Evolutionary conservation across 495 filamentous ascomycete species (phyloP), one percentile per base, ranked within the genome.

Genomic region (Neurospora africana): DNA sequence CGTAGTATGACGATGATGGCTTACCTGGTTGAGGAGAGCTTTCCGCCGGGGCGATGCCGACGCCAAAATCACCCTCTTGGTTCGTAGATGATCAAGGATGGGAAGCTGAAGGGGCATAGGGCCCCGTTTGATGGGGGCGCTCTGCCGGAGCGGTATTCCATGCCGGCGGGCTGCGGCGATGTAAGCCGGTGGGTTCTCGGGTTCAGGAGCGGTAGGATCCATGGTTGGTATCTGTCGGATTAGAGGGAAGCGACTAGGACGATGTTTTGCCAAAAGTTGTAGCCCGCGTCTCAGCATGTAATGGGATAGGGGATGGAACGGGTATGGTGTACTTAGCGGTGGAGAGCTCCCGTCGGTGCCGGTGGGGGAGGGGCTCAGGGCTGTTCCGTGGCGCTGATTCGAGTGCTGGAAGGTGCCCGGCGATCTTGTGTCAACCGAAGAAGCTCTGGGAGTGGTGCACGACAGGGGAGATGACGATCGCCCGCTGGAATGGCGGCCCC

Each of bases 1-100:
- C 43, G 13, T 27, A 15, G n/a, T 39, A 15, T 65, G 7, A 7
- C 3, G 23, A 65, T 9, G 53, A 33, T n/a, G 74, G 47, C n/a
- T 38, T 68, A 87, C 85, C 76, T 89, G 89, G 6, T 85, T 78
- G 67, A 99, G 88, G 6, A 99, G 89, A 76, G 91, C 90, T 75
- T 89, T 90, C 33, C 96, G 87, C 17, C 95, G 87, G 0, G 96
- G 95, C 1, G 93, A 97, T 58, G 90, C 87, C 3, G 93, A 97
- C 74, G 95, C 95, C 11, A 99, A 90, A 75, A 99, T 91, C 10
- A 95, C 87, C 72, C 95, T 86, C 78, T 91, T 91, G 53, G 83
- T 85, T 75, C 89, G 86, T 68, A 98, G 87, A 77, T 85, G 81
- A 70, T 87, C 87, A 33, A 99, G 84, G 69, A 91, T 87, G 9